Evolutionary conservation across 1,284 basidiomycete species (phyloP).

Genomic region (Cyathus olla): DNA sequence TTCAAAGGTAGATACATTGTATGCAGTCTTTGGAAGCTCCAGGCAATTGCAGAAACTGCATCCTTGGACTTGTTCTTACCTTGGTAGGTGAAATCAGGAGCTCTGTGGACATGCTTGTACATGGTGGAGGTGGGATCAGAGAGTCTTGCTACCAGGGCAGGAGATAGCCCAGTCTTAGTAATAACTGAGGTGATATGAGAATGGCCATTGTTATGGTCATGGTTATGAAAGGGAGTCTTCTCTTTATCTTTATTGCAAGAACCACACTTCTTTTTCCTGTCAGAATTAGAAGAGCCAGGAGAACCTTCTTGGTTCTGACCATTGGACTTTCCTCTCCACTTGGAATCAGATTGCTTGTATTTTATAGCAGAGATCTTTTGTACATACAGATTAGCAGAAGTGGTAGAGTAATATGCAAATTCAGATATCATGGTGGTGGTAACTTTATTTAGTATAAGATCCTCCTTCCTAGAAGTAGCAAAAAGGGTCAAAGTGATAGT

Average conservation of each 20-base stretch:
- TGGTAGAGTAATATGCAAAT: background rate
- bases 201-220: background rate
- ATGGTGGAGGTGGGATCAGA: background rate
- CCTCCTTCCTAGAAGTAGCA: too few relatives aligned
- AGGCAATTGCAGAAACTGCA: background rate
- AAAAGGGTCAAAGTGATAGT: background rate
- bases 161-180: background rate
- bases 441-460: background rate
- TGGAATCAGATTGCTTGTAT: background rate
- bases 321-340: background rate
- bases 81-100: background rate
- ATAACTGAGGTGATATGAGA: background rate
- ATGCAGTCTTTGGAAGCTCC: background rate
- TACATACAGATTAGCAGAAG: background rate
- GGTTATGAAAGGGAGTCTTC: background rate
- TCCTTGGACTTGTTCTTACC: too few relatives aligned
- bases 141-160: background rate
- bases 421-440: background rate
- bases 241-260: slow-evolving; percentile 1
- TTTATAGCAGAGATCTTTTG: slow-evolving; percentile 7
- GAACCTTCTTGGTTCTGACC: too few relatives aligned
- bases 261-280: slow-evolving; percentile 4
- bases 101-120: background rate
- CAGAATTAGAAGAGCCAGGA: background rate
- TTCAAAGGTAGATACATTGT: background rate